Percentiles rank a stretch among this genome's conserved stretches.
Conservation (phyloP, 805 yeast species). For the Alloascoidea hylecoeti region DNA sequence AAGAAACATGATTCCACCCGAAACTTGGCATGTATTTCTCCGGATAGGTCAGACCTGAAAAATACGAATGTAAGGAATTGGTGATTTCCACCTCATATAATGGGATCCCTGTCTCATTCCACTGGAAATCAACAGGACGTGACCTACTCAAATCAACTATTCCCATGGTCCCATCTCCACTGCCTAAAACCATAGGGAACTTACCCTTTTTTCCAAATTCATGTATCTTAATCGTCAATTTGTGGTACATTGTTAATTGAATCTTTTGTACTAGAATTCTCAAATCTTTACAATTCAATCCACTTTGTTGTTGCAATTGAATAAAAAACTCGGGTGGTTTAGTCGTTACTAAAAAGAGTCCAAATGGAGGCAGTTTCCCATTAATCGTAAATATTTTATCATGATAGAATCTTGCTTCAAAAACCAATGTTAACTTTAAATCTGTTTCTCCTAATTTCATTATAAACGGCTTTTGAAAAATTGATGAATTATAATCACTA, state of each 20-base stretch:
- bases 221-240: neutral
- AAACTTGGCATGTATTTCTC: neutral
- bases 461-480: neutral
- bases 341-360: neutral
- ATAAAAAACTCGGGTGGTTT: neutral
- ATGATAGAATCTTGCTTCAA: neutral
- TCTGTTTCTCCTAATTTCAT: neutral
- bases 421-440: neutral
- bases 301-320: no score
- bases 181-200: neutral
- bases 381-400: neutral
- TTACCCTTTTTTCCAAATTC: neutral
- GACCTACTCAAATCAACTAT: neutral
- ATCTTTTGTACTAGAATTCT: conserved; percentile 1
- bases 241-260: neutral
- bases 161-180: neutral
- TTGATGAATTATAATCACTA: neutral
- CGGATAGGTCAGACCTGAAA: neutral
- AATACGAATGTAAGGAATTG: conserved; percentile 1
- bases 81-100: conserved; percentile 1
- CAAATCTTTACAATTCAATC: no score
- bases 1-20: neutral
- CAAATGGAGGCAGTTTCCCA: conserved; percentile 1
- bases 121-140: neutral
- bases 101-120: neutral